Evolutionary conservation across 2,329 filamentous ascomycete species (phyloP), one percentile per base, ranked within the genome.

Genomic region (Mariannaea elegans): DNA sequence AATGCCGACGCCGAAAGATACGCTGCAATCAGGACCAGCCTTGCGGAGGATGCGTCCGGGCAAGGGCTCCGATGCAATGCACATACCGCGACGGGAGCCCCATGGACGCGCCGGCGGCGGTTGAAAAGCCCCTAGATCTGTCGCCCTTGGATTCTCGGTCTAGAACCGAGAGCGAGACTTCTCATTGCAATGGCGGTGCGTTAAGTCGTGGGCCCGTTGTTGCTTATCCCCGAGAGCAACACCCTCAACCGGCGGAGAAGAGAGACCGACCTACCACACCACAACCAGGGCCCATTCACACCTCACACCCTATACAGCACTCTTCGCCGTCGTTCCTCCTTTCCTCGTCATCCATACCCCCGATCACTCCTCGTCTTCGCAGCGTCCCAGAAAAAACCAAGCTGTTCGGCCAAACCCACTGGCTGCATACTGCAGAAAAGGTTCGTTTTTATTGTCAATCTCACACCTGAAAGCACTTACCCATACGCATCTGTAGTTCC

Each of bases 341-440:
- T 13, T 60, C 54, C 3, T 56, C 60, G 13, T 62, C 60, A 34
- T 65, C 64, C 16, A 69, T 70, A 45, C 61, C 57, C 7, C 65
- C 69, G 12, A 56, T 66, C 23, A 59, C 52, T 34, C 67, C 69
- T 23, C 62, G 69, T 34, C 59, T 71, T 16, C 68, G 68, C 13
- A 61, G 69, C 50, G 62, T 71, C 18, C 68, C 68, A 1, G 68
- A 71, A 36, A 71, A 71, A 46, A 70, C 68, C 10, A 71, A 71
- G 48, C 42, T 71, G 7, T 71, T 71, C 39, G 68, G 68, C 16
- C 68, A 71, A 54, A 71, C 68, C 23, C 68, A 71, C 42, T 71
- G 68, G 68, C 59, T 71, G 13, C 68, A 71, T 31, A 70, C 65
- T 4, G 68, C 68, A 50, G 67, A 70, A 39, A 71, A 67, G 48